phyloP scores from a whole-genome alignment of 371 early-diverging fungal species.

The Actinomucor elegans region DNA sequence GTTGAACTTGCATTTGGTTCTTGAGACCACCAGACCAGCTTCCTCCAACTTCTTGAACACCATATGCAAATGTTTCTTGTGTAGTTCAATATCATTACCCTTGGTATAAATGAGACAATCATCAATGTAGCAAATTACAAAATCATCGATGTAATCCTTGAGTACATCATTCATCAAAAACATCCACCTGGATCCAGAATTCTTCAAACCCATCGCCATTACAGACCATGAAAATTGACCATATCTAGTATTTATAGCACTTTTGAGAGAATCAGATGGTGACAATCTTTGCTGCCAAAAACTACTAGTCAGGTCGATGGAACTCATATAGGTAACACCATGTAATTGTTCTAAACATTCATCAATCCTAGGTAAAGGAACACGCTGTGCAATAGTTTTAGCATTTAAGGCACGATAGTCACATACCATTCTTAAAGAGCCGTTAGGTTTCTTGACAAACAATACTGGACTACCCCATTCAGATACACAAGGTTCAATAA shows the following conservation, averaged over 20 bases:
- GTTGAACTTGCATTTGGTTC: conserved; percentile 57
- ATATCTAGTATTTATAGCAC: conserved; percentile 7
- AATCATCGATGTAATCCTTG: conserved; percentile 30
- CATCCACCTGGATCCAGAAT: conserved; percentile 49
- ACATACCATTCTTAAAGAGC: conserved; percentile 29
- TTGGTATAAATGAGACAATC: conserved; percentile 49
- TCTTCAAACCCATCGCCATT: conserved; percentile 53
- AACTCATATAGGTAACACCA: conserved; percentile 1
- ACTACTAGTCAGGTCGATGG: conserved; percentile 34
- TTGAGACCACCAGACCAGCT: conserved; percentile 27
- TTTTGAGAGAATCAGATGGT: not conserved
- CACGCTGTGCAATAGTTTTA: conserved; percentile 19
- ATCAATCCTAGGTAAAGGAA: not conserved
- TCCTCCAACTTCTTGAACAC: conserved; percentile 33
- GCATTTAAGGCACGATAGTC: conserved; percentile 56
- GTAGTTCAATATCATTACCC: conserved; percentile 36
- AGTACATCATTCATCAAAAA: conserved; percentile 38
- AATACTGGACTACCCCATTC: too few species aligned
- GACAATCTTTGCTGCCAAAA: conserved; percentile 35
- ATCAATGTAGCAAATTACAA: conserved; percentile 41
- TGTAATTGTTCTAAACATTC: not conserved
- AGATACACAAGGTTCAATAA: too few species aligned
- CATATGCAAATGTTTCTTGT: conserved; percentile 29
- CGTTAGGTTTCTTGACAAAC: too few species aligned
- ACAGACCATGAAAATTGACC: conserved; percentile 46